Evolutionary conservation across 345 rosid species (phyloP), one percentile per base, ranked within the genome.

Genomic region (Rhizophora apiculata): DNA sequence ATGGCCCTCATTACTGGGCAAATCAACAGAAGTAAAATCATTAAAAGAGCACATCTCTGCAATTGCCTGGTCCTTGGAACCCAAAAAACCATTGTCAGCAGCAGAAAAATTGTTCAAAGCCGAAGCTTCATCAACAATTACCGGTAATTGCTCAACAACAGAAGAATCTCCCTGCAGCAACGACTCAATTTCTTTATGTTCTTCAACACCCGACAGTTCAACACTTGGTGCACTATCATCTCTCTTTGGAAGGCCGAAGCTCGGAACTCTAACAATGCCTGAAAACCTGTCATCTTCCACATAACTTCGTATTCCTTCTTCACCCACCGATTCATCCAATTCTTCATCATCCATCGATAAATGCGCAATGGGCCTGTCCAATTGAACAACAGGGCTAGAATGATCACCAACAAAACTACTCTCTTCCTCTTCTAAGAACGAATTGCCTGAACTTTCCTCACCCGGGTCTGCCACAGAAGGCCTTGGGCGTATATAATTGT

Each of bases 271-370:
- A 21, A 62, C 75, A 62, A 68, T 74, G 60, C 69, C 69, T 6
- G 77, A 71, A 64, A 78, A 56, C 29, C 18, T 69, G 29, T 62
- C 73, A 37, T 81, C 79, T 48, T 79, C 75, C 64, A 8, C 78
- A 18, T 76, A 84, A 70, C 80, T 75, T 67, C 5, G 70, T 27
- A 52, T 8, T 30, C 69, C 85, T 19, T 78, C 89, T 66, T 58
- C 84, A 62, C 70, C 74, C 51, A 75, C 55, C 57, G 74, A 49
- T 22, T 79, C 83, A 34, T 82, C 80, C 62, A 60, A 62, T 2
- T 72, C 87, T 70, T 87, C 96, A 71, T 85, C 91, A 51, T 92
- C 89, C 63, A 85, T 52, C 19, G 95, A 88, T 85, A 88, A 74
- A 61, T 74, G 74, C 0, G 95, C 95, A 68, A 88, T 63, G 6